Conservation (phyloP, 2,329 filamentous ascomycete species). For the Talaromyces sp. region DNA sequence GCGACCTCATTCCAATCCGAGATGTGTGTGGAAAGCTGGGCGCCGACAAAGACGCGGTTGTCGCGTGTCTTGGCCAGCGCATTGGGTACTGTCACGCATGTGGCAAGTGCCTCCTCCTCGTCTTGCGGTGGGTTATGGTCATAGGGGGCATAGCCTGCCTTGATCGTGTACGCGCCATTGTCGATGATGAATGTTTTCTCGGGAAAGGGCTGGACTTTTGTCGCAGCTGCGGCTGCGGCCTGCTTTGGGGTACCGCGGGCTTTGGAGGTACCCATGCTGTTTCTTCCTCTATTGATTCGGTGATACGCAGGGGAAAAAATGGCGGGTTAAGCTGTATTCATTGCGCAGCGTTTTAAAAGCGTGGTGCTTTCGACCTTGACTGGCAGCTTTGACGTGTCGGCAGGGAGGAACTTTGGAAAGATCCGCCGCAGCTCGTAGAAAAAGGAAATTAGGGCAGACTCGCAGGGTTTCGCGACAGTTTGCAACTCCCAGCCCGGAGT, state of each 20-base stretch:
- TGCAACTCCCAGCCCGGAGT: not conserved
- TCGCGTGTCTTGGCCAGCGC: slow-evolving; percentile 80
- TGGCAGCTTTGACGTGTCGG: not conserved
- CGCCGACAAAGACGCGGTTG: slow-evolving; percentile 72
- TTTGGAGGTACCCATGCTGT: slow-evolving; percentile 18
- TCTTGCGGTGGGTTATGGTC: slow-evolving; percentile 18
- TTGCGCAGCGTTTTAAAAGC: not conserved
- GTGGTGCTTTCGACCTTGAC: not conserved
- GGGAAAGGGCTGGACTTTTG: slow-evolving; percentile 49
- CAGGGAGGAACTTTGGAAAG: not conserved
- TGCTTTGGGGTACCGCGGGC: slow-evolving; percentile 43
- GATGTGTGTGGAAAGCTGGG: slow-evolving; percentile 67
- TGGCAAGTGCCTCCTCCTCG: slow-evolving; percentile 34
- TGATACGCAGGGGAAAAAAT: not conserved
- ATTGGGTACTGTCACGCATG: slow-evolving; percentile 74
- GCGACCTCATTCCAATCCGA: slow-evolving; percentile 84
- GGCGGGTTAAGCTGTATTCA: not conserved
- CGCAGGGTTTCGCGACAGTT: slow-evolving; percentile 16
- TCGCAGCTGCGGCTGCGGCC: slow-evolving; percentile 33
- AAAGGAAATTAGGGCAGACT: slow-evolving; percentile 21
- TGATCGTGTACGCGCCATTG: slow-evolving; percentile 88
- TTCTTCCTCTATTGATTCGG: not conserved
- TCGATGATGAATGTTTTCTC: slow-evolving; percentile 77
- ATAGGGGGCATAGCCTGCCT: slow-evolving; percentile 68
- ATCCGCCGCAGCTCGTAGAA: slow-evolving; percentile 1